Evolutionary conservation across 2,329 filamentous ascomycete genomes (phyloP), one percentile per base, ranked within the genome.

Genomic region (Domatiomyces catenatus): DNA sequence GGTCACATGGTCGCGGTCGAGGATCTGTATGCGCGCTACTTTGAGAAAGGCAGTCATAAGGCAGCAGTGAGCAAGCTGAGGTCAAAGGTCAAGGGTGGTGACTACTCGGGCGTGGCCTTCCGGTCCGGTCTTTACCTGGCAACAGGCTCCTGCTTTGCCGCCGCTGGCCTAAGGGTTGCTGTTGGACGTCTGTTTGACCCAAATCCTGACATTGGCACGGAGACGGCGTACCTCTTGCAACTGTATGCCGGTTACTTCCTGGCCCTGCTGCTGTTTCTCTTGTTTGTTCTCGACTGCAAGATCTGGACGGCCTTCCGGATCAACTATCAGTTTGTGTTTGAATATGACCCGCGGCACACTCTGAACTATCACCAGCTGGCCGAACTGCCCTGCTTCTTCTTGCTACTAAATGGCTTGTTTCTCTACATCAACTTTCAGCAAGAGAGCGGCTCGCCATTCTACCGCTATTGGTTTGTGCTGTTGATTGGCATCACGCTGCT

Each of bases 311-410:
- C 71, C 48, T 81, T 83, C 64, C 93, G 90, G 67, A 86, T 98
- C 67, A 98, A 98, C 64, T 96, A 96, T 64, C 79, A 83, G 49
- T 95, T 95, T 66, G 87, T 96, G 59, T 98, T 98, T 63, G 92
- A 98, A 68, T 92, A 94, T 62, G 89, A 96, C 70, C 81, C 83
- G 49, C 76, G 90, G 52, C 81, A 92, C 64, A 79, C 83, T 56
- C 71, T 96, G 24, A 86, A 96, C 66, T 98, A 90, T 88, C 81
- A 86, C 58, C 81, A 94, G 64, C 73, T 95, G 26, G 74, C 84
- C 5, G 85, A 92, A 73, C 82, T 96, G 55, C 89, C 92, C 2
- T 85, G 85, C 58, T 81, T 93, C 64, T 87, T 93, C 63, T 70
- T 87, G 3, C 77, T 94, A 47, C 64, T 88, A 26, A 63, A 79